phyloP scores from a whole-genome alignment of 2,329 filamentous ascomycete species.

The Colletotrichum musicola region DNA sequence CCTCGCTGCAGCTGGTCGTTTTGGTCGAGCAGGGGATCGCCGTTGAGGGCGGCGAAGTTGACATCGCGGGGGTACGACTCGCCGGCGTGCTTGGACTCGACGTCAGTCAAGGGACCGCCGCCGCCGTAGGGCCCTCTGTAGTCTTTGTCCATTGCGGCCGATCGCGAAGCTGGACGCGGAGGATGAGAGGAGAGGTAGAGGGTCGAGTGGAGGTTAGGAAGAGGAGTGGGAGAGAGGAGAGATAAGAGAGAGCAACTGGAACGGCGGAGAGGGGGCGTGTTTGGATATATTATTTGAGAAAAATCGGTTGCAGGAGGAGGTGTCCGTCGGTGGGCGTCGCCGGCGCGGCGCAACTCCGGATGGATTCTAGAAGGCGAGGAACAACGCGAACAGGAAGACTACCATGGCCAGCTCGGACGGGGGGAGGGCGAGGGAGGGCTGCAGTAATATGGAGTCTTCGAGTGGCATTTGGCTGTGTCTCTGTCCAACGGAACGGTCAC shows the following conservation, averaged over 20 bases:
- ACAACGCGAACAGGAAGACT: slow-evolving; percentile 7
- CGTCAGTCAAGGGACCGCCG: slow-evolving; percentile 34
- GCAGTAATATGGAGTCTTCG: slow-evolving; percentile 32
- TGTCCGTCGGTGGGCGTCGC: slow-evolving; percentile 17
- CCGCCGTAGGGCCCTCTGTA: slow-evolving; percentile 31
- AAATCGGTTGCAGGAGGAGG: slow-evolving; percentile 9
- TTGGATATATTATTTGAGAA: slow-evolving; percentile 11
- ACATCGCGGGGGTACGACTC: slow-evolving; percentile 39
- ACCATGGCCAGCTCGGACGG: background rate
- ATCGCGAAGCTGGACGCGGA: background rate
- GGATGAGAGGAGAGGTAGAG: background rate
- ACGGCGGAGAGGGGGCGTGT: background rate
- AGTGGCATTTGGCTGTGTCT: background rate
- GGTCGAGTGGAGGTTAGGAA: no score
- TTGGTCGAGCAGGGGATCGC: slow-evolving; percentile 50
- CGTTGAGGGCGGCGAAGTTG: slow-evolving; percentile 41
- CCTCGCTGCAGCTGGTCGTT: slow-evolving; percentile 65
- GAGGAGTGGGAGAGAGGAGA: background rate
- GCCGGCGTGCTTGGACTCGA: slow-evolving; percentile 43
- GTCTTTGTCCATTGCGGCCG: slow-evolving; percentile 31
- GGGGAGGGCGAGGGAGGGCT: background rate
- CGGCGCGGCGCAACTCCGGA: slow-evolving; percentile 31
- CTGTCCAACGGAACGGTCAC: slow-evolving; percentile 7
- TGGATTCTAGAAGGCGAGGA: slow-evolving; percentile 22
- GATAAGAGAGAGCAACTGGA: no score